Conservation (phyloP, 108 stramenopile genomes). For the Fistulifera solaris region DNA sequence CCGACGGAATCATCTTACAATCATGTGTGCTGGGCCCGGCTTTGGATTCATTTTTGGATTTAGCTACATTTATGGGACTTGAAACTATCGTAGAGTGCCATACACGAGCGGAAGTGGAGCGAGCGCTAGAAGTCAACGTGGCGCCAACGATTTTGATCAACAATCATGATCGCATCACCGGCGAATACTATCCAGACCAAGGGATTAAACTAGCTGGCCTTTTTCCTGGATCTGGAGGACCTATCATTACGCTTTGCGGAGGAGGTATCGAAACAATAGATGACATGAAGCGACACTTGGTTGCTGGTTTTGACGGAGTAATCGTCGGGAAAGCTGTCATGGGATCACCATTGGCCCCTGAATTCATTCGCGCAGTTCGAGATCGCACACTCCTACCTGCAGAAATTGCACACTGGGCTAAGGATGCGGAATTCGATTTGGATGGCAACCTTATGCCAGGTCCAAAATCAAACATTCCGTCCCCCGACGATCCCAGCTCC, state of each 20-base stretch:
- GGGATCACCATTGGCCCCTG: constrained; percentile 71
- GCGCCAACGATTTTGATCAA: constrained; percentile 79
- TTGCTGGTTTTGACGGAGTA: constrained; percentile 82
- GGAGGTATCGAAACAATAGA: constrained; percentile 73
- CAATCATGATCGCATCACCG: constrained; percentile 72
- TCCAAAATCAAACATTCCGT: constrained; percentile 33
- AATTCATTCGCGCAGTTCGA: constrained; percentile 78
- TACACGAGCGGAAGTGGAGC: constrained; percentile 76
- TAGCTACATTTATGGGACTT: constrained; percentile 78
- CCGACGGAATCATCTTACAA: constrained; percentile 75
- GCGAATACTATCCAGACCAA: constrained; percentile 58
- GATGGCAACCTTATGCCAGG: constrained; percentile 70
- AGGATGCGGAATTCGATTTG: constrained; percentile 74
- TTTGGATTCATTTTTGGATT: constrained; percentile 72
- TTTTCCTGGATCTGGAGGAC: constrained; percentile 81
- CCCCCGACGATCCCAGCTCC: constrained; percentile 14
- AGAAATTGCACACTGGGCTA: constrained; percentile 79
- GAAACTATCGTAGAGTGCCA: constrained; percentile 89
- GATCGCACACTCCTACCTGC: constrained; percentile 83
- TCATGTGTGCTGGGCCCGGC: constrained; percentile 76
- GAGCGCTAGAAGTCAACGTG: constrained; percentile 54
- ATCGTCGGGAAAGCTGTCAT: constrained; percentile 80
- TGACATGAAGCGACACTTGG: constrained; percentile 75
- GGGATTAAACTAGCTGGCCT: constrained; percentile 74
- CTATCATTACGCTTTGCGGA: constrained; percentile 72